Percentiles rank a stretch among this genome's conserved stretches.
Conservation (phyloP, 768 basidiomycete genomes). For the Pleurotus pulmonarius region DNA sequence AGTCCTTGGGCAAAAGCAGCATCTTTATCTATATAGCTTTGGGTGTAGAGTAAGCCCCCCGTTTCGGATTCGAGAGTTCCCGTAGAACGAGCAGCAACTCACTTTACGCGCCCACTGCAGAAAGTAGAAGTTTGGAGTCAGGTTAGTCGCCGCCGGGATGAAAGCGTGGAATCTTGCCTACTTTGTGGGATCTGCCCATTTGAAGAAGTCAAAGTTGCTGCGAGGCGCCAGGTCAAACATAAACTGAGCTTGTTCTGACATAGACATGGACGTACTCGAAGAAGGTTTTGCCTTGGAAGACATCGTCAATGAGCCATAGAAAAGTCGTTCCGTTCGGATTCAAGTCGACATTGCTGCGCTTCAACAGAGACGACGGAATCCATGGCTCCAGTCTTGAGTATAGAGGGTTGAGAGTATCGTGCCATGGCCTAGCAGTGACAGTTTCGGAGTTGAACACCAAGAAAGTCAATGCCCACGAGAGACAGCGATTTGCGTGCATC, state of each 20-base stretch:
- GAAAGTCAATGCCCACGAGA: not conserved
- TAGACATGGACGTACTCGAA: conserved; percentile 51
- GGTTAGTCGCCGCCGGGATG: too few species aligned
- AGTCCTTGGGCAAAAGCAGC: conserved; percentile 52
- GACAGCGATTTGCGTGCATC: not conserved
- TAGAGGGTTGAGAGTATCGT: not conserved
- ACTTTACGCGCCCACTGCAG: conserved; percentile 69
- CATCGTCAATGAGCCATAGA: conserved; percentile 67
- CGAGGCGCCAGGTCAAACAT: conserved; percentile 4
- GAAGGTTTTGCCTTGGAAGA: conserved; percentile 62
- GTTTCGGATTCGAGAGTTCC: too few species aligned
- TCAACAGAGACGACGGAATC: not conserved
- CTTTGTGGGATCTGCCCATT: conserved; percentile 65
- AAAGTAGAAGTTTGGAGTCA: not conserved
- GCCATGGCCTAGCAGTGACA: not conserved
- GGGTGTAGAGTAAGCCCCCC: conserved; percentile 2
- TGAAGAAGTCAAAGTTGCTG: conserved; percentile 61
- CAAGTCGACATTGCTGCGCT: conserved; percentile 30
- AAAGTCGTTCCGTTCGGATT: conserved; percentile 46
- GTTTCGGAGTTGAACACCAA: not conserved
- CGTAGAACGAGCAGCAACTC: conserved; percentile 19
- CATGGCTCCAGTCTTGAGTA: not conserved
- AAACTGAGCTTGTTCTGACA: too few species aligned
- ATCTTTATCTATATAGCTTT: conserved; percentile 57
- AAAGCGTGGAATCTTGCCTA: conserved; percentile 22